Evolutionary conservation across 2,329 filamentous ascomycete species (phyloP).

Genomic region (Trichophyton verrucosum): DNA sequence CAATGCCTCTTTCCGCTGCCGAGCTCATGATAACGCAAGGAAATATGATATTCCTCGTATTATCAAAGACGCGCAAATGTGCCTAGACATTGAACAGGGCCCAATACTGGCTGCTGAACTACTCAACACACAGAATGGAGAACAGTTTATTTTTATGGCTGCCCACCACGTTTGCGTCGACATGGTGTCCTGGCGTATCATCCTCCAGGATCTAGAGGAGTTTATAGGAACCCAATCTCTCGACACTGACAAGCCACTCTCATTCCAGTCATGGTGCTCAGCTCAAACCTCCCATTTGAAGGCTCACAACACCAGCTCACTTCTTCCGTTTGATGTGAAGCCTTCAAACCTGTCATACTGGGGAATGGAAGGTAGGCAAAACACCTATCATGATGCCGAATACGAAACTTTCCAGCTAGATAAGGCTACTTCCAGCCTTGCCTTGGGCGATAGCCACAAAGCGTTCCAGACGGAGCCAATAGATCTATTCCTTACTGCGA

Average conservation of each 20-base stretch:
- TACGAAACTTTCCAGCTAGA: constrained; percentile 24
- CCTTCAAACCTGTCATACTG: constrained; percentile 27
- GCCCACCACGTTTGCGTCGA: constrained; percentile 24
- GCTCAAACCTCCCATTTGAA: constrained; percentile 20
- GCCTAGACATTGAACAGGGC: constrained; percentile 24
- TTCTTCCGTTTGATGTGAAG: constrained; percentile 20
- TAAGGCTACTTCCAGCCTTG: constrained; percentile 21
- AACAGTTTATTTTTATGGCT: constrained; percentile 21
- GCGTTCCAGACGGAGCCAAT: constrained; percentile 27
- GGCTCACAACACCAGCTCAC: constrained; percentile 2
- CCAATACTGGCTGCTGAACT: constrained; percentile 19
- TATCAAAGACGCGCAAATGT: constrained; percentile 19
- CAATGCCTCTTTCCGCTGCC: constrained; percentile 10
- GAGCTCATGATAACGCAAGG: constrained; percentile 9
- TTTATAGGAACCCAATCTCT: constrained; percentile 23
- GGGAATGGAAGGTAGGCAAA: constrained; percentile 24
- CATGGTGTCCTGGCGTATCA: constrained; percentile 14
- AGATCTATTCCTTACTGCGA: constrained; percentile 26
- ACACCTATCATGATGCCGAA: constrained; percentile 25
- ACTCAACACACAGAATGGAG: constrained; percentile 20
- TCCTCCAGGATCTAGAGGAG: constrained; percentile 13
- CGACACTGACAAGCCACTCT: constrained; percentile 23
- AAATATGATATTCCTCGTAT: constrained; percentile 16
- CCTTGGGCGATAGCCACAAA: constrained; percentile 23
- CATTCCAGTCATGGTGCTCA: constrained; percentile 30